Evolutionary conservation across 2,329 filamentous ascomycete species (phyloP).

Genomic region (Colletotrichum agaves): DNA sequence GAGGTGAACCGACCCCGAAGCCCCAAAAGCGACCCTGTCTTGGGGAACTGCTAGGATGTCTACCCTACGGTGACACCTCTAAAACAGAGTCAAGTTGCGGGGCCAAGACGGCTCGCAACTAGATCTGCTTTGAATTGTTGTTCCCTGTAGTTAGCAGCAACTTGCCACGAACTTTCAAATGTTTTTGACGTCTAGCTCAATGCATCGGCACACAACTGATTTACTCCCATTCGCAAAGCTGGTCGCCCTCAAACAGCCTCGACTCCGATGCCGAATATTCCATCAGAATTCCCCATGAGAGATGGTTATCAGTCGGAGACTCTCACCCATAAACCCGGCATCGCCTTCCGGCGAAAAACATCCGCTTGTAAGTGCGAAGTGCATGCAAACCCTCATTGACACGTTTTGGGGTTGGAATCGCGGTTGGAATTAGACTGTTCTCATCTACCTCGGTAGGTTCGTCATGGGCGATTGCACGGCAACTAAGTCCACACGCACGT

Average conservation of each 20-base stretch:
- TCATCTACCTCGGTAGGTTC: conserved; percentile 31
- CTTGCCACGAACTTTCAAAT: too few species aligned
- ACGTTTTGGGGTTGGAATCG: too few species aligned
- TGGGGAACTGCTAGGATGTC: neutral
- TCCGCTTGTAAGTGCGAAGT: neutral
- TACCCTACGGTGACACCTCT: neutral
- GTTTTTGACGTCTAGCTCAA: too few species aligned
- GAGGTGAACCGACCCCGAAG: neutral
- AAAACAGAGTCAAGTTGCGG: neutral
- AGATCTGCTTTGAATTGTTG: neutral
- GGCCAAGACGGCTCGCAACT: rapidly evolving
- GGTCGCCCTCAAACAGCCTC: too few species aligned
- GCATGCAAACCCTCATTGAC: too few species aligned
- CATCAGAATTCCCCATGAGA: neutral
- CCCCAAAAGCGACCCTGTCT: neutral
- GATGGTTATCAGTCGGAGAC: neutral
- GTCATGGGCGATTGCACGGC: neutral
- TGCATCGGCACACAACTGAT: too few species aligned
- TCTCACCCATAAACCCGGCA: neutral
- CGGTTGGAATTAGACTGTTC: neutral
- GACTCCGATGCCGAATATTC: neutral
- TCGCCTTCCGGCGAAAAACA: neutral
- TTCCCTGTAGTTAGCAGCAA: too few species aligned
- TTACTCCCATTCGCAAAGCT: too few species aligned
- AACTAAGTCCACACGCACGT: conserved; percentile 1